Evolutionary conservation across 345 rosid species (phyloP).

Genomic region (Angophora floribunda): DNA sequence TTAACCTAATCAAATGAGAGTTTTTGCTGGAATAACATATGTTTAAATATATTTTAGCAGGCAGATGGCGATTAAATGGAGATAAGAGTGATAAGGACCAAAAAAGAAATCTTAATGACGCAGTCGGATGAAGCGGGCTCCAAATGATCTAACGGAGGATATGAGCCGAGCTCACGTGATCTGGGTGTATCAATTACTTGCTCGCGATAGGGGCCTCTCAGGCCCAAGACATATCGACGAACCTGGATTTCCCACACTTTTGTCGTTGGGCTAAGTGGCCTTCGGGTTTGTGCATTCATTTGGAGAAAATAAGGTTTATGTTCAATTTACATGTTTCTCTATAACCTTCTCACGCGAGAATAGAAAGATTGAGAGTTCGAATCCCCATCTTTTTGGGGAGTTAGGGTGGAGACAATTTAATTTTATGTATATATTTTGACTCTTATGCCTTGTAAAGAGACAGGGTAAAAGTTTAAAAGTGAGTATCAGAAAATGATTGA

Average conservation of each 20-base stretch:
- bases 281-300: neutral
- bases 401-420: too few species aligned
- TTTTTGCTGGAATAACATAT: neutral
- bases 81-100: neutral
- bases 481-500: too few species aligned
- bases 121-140: neutral
- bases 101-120: neutral
- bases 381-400: too few species aligned
- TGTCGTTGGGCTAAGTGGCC: neutral
- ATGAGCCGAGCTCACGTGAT: accelerated
- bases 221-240: neutral
- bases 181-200: neutral
- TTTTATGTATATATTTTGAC: too few species aligned
- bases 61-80: neutral
- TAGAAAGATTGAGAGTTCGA: too few species aligned
- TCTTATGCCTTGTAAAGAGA: too few species aligned
- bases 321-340: neutral
- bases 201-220: too few species aligned
- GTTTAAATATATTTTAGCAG: neutral
- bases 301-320: neutral
- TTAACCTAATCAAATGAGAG: neutral
- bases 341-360: too few species aligned
- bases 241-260: neutral
- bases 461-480: too few species aligned
- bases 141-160: neutral